phyloP scores from a whole-genome alignment of 257 asterid genomes.

The Eustoma russellianum region DNA sequence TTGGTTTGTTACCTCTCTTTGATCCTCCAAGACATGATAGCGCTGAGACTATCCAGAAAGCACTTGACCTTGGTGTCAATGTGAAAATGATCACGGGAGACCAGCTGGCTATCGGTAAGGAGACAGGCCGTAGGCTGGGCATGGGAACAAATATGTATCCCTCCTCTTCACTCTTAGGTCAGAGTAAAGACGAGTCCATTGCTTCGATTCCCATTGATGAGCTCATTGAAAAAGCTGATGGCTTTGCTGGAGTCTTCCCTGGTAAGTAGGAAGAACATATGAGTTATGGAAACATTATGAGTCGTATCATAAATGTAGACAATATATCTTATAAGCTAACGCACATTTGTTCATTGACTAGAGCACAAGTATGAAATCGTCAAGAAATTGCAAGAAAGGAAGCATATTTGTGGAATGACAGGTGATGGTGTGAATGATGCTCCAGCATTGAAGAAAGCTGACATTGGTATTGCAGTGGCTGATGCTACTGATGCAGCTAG shows the following conservation, averaged over 20 bases:
- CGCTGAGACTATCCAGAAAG: conserved; percentile 74
- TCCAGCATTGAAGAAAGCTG: conserved; percentile 82
- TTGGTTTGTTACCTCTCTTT: conserved; percentile 74
- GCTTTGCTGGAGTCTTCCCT: conserved; percentile 95
- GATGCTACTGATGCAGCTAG: conserved; percentile 92
- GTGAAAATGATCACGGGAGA: conserved; percentile 96
- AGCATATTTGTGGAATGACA: conserved; percentile 87
- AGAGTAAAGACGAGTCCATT: conserved; percentile 54
- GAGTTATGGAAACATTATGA: background rate
- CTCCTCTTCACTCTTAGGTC: conserved; percentile 82
- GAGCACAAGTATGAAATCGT: conserved; percentile 91
- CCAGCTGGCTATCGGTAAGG: conserved; percentile 85
- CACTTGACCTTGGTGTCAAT: conserved; percentile 84
- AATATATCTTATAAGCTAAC: background rate
- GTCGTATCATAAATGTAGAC: background rate
- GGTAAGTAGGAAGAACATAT: conserved; percentile 24
- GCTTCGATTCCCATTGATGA: conserved; percentile 74
- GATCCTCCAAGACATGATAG: conserved; percentile 97
- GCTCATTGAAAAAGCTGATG: conserved; percentile 88
- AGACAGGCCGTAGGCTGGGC: conserved; percentile 84
- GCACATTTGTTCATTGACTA: background rate
- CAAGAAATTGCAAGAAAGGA: conserved; percentile 67
- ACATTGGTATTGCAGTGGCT: conserved; percentile 84
- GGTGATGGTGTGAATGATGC: conserved; percentile 95
- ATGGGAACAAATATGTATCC: conserved; percentile 98